Evolutionary conservation across 1,139 yeast genomes (phyloP), one percentile per base, ranked within the genome.

Genomic region (Lodderomyces parapsilosis): DNA sequence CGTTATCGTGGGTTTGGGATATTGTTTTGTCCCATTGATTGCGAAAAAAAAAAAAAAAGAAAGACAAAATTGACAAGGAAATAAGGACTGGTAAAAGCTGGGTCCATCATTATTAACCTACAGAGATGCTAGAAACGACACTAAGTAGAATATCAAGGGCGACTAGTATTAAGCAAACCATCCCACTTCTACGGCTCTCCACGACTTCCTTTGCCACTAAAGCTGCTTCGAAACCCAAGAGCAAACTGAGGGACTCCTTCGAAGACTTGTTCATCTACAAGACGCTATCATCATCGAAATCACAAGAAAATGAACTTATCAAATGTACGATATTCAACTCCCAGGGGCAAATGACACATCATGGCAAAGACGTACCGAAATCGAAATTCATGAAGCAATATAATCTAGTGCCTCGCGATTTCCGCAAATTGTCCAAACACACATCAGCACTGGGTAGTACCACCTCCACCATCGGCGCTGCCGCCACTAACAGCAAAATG

Each of bases 261-360:
- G 42, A 50, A 17, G 52, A 50, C 32, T 40, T 49, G 13, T 49
- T 47, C 32, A 50, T 50, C 10, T 48, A 41, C 33, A 50, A 50
- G 32, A 44, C 51, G 15, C 39, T 50, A 7, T 42, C 47, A 13
- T 36, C 43, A 19, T 40, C 49, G 23, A 49, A 49, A 40, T 28
- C 41, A 35, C 37, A 48, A 4, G 69, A 59, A 22, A 60, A 53
- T 38, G 72, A 66, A 31, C 54, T 50, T 41, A 65, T 74, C 18
- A 50, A 84, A 47, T 90, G 97, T 55, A 88, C 97, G 0, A 62
- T 70, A 13, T 72, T 72, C 43, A 60, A 72, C 47, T 42, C 49
- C 5, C 41, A 53, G 3, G 78, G 78, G 2, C 60, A 65, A 31
- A 65, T 73, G 49, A 58, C 63, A 4, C 60, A 62, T 19, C 76